Evolutionary conservation across 2,329 filamentous ascomycete genomes (phyloP), one percentile per base, ranked within the genome.

Genomic region (Beauveria bassiana): DNA sequence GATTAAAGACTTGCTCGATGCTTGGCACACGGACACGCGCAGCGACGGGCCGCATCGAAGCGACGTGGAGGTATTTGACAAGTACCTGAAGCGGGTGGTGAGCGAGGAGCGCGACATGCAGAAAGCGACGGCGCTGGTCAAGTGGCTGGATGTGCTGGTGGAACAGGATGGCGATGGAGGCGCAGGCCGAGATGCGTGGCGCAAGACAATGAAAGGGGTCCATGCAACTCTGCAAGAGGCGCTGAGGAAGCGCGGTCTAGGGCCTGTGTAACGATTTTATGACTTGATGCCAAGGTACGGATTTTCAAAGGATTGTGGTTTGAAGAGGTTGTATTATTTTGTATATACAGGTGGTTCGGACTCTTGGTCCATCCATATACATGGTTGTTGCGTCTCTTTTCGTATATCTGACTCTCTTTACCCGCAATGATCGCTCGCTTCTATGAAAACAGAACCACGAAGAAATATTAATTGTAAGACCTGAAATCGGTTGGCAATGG

Each of bases 31-130:
- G 3, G 86, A 88, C 63, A 96, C 93, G 64, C 77, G 73, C 42
- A 79, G 79, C 5, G 88, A 93, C 3, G 91, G 90, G 0, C 95
- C 95, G 1, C 92, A 95, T 72, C 75, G 75, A 0, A 86, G 89
- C 62, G 95, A 99, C 73, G 87, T 93, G 0, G 81, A 81, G 46
- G 86, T 93, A 43, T 78, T 98, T 63, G 84, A 81, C 59, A 82
- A 79, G 68, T 98, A 96, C 72, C 73, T 98, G 34, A 78, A 72
- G 5, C 82, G 81, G 28, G 90, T 98, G 0, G 81, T 96, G 0
- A 64, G 76, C 1, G 87, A 93, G 62, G 95, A 98, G 73, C 79
- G 82, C 62, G 87, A 97, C 70, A 80, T 95, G 74, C 81, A 82
- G 5, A 96, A 96, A 73, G 90, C 84, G 1, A 80, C 85, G 1